Evolutionary conservation across 2,329 filamentous ascomycete genomes (phyloP).

Genomic region (Ophiostoma perfectum): DNA sequence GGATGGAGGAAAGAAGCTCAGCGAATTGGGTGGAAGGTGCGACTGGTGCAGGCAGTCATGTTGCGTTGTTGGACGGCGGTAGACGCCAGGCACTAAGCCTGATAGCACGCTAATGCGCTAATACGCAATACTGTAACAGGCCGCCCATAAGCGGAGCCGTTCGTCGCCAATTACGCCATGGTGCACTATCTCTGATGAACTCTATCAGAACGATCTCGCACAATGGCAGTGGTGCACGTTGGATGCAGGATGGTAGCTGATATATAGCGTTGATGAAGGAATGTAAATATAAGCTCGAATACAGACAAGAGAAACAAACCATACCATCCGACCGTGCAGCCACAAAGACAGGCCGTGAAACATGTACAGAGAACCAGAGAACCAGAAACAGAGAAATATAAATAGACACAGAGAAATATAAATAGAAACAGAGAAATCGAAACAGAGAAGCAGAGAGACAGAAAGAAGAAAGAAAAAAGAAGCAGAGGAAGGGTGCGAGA

Average conservation of each 20-base stretch:
- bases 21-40: slow-evolving; percentile 22
- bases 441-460: background rate
- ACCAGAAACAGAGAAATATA: background rate
- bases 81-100: too few relatives aligned
- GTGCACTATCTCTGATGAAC: too few relatives aligned
- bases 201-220: background rate
- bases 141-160: background rate
- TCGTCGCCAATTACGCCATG: background rate
- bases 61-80: background rate
- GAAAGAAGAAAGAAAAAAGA: background rate
- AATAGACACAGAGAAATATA: background rate
- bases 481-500: background rate
- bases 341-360: background rate
- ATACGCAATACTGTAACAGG: too few relatives aligned
- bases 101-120: too few relatives aligned
- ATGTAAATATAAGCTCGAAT: background rate
- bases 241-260: background rate
- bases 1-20: slow-evolving; percentile 15
- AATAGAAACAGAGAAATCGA: background rate
- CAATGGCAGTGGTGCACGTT: background rate
- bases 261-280: background rate
- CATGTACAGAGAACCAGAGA: background rate
- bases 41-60: background rate
- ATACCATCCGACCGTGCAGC: background rate
- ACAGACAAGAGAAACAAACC: background rate